Evolutionary conservation across 495 filamentous ascomycete genomes (phyloP).

Genomic region (Trichoderma erinaceum): DNA sequence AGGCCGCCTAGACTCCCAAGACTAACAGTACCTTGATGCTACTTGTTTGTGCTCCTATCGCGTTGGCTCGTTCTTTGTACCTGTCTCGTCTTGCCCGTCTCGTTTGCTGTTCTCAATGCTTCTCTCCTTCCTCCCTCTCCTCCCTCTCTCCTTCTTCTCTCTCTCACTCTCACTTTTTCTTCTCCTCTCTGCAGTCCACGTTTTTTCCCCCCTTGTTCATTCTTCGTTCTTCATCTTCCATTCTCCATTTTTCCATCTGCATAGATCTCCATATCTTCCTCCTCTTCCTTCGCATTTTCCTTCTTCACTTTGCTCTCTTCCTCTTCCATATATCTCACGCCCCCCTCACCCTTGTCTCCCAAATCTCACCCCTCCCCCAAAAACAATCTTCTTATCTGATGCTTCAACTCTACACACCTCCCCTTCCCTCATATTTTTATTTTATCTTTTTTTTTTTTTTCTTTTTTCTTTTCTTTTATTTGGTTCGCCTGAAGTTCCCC

Average conservation of each 20-base stretch:
- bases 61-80: not conserved
- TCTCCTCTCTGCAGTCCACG: too few species aligned
- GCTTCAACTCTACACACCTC: too few species aligned
- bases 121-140: not conserved
- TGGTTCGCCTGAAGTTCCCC: too few species aligned
- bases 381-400: too few species aligned
- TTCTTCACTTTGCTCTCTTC: not conserved
- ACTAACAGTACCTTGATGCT: too few species aligned
- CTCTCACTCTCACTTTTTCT: not conserved
- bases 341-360: not conserved
- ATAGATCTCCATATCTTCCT: not conserved
- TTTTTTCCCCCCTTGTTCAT: too few species aligned
- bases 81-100: not conserved
- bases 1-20: too few species aligned
- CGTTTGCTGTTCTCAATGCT: not conserved
- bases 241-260: not conserved
- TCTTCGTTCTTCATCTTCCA: too few species aligned
- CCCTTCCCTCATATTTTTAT: too few species aligned
- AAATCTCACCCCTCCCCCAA: too few species aligned
- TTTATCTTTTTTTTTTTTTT: too few species aligned
- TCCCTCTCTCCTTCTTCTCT: not conserved
- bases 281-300: not conserved
- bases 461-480: too few species aligned
- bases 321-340: not conserved
- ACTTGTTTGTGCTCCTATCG: not conserved